Percentiles rank a stretch among this genome's conserved stretches.
phyloP scores from a whole-genome alignment of 2,329 filamentous ascomycete species.

The Alternaria infectoria region DNA sequence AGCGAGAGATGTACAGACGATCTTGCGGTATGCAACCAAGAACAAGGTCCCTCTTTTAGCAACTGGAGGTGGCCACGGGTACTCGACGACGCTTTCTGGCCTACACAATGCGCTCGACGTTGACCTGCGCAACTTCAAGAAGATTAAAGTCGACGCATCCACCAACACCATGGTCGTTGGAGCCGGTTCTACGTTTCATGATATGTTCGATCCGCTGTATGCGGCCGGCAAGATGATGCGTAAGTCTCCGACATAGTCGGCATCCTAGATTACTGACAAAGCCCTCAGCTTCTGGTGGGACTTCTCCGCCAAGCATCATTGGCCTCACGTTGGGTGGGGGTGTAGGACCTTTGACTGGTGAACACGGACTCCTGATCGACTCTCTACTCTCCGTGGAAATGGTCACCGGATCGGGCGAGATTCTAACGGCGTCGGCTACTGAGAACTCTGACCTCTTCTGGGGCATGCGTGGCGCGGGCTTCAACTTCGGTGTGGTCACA shows the following conservation, averaged over 20 bases:
- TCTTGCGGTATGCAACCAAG: neutral
- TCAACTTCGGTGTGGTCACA: conserved; percentile 44
- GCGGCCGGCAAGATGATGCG: conserved; percentile 1
- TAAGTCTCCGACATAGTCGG: neutral
- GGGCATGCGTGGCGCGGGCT: conserved; percentile 44
- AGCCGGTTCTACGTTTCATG: neutral
- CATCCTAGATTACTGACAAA: neutral
- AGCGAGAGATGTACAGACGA: neutral
- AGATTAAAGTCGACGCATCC: neutral
- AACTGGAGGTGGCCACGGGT: neutral
- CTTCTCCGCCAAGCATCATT: conserved; percentile 54
- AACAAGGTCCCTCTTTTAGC: conserved; percentile 1
- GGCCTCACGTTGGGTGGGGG: conserved; percentile 64
- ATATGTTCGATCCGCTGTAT: conserved; percentile 1
- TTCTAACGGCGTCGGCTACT: conserved; percentile 35
- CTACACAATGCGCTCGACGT: neutral
- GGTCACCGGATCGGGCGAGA: conserved; percentile 35
- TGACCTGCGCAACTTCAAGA: neutral
- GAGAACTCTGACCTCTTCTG: conserved; percentile 47
- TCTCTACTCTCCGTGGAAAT: conserved; percentile 17
- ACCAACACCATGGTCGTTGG: conserved; percentile 1
- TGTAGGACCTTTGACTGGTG: conserved; percentile 59
- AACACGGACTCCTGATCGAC: conserved; percentile 39
- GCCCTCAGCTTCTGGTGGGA: neutral
- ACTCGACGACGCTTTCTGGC: neutral